Conservation (phyloP, 1,284 basidiomycete genomes). For the Cerioporus squamosus region DNA sequence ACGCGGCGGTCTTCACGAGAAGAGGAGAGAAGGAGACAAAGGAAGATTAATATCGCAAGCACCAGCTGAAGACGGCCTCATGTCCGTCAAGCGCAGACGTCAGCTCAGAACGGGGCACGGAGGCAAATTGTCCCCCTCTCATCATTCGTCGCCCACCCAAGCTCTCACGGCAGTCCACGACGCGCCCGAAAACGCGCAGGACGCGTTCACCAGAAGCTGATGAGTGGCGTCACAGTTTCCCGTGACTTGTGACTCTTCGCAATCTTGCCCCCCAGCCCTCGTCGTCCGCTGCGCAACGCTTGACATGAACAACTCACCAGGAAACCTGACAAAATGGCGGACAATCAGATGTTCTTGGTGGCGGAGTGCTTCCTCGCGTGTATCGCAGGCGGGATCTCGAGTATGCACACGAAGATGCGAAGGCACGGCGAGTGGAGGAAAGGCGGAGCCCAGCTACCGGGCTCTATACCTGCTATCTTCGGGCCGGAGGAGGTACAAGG, state of each 20-base stretch:
- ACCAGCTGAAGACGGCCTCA: conserved; percentile 20
- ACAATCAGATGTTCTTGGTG: neutral
- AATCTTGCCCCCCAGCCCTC: conserved; percentile 12
- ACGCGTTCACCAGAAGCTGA: conserved; percentile 26
- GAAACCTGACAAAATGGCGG: no score
- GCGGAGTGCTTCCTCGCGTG: neutral
- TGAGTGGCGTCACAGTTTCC: conserved; percentile 8
- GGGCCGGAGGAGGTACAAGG: conserved; percentile 2
- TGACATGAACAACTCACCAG: neutral
- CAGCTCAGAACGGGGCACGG: conserved; percentile 17
- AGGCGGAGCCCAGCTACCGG: neutral
- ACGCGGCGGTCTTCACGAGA: conserved; percentile 27
- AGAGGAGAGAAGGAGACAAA: conserved; percentile 21
- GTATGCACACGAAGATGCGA: neutral
- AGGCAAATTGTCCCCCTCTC: conserved; percentile 2
- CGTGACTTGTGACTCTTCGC: conserved; percentile 15
- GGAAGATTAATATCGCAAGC: conserved; percentile 21
- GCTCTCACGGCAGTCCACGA: conserved; percentile 2
- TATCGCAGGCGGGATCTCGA: neutral
- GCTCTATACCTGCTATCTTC: neutral
- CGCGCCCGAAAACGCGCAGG: conserved; percentile 15
- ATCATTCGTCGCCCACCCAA: conserved; percentile 1
- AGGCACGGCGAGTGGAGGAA: neutral
- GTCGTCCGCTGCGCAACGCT: neutral
- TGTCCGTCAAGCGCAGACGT: conserved; percentile 24